Evolutionary conservation across 179 eudicot species (phyloP), one percentile per base, ranked within the genome.

Genomic region (Heliamphora pulchella): DNA sequence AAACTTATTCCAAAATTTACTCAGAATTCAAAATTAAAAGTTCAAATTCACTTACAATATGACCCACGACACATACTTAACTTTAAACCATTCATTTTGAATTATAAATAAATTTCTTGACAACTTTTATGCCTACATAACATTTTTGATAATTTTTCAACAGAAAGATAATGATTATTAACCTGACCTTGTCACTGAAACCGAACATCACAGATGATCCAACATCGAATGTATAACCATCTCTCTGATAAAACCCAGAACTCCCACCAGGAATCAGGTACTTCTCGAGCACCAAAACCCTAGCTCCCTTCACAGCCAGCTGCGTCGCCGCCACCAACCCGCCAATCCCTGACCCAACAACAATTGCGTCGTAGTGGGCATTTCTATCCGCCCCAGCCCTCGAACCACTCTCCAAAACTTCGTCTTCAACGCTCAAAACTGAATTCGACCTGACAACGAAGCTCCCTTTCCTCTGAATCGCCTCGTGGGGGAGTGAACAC

Each of bases 191-290:
- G 79, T 93, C 95, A 80, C 99, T 92, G 88, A 94, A 96, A 74
- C 99, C 99, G 71, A 94, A 96, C 99, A 96, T 96, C 47, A 96
- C 99, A 53, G 99, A 96, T 47, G 99, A 94, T 54, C 99, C 99
- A 81, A 96, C 98, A 88, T 96, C 99, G 79, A 94, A 96, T 22
- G 86, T 90, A 87, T 88, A 96, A 5, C 98, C 99, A 86, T 92
- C 97, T 84, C 93, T 92, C 89, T 92, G 82, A 78, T 92, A 96
- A 88, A 81, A 96, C 77, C 94, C 99, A 76, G 99, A 92, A 84
- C 99, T 96, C 18, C 99, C 99, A 80, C 98, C 99, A 84, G 98
- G 99, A 78, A 96, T 92, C 74, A 96, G 91, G 86, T 96, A 96
- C 88, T 96, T 96, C 90, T 96, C 99, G 77, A 94, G 84, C 47